Evolutionary conservation across 495 filamentous ascomycete species (phyloP).

Genomic region (Lichina pygmaea): DNA sequence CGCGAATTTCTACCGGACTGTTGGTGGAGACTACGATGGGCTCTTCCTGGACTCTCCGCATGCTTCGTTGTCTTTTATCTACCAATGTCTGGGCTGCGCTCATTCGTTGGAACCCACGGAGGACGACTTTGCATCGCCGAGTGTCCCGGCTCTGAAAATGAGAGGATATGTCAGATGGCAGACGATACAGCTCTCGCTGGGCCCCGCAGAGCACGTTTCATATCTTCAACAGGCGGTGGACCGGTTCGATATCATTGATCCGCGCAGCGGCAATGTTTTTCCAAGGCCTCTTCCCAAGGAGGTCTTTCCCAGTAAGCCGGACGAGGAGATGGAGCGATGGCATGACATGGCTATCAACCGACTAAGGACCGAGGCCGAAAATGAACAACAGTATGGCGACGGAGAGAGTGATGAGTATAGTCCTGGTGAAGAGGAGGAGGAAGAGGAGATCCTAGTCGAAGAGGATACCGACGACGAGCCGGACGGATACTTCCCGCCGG

Average conservation of each 20-base stretch:
- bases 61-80: conserved; percentile 63
- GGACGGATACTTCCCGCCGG: not conserved
- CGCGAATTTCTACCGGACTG: conserved; percentile 62
- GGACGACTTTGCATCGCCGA: conserved; percentile 46
- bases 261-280: conserved; percentile 41
- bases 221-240: conserved; percentile 60
- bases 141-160: conserved; percentile 53
- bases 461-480: no score
- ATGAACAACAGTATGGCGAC: not conserved
- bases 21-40: conserved; percentile 73
- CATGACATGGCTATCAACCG: conserved; percentile 41
- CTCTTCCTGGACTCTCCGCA: conserved; percentile 60
- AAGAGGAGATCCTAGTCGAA: no score
- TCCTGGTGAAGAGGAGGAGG: no score
- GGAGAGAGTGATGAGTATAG: no score
- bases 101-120: conserved; percentile 38
- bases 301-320: conserved; percentile 48
- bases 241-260: conserved; percentile 47
- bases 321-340: conserved; percentile 59
- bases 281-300: conserved; percentile 49
- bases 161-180: conserved; percentile 85
- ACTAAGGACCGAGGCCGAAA: conserved; percentile 11
- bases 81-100: conserved; percentile 71
- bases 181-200: conserved; percentile 69
- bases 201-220: conserved; percentile 63